Evolutionary conservation across 2,329 filamentous ascomycete species (phyloP).

Genomic region (Fusarium sp.): DNA sequence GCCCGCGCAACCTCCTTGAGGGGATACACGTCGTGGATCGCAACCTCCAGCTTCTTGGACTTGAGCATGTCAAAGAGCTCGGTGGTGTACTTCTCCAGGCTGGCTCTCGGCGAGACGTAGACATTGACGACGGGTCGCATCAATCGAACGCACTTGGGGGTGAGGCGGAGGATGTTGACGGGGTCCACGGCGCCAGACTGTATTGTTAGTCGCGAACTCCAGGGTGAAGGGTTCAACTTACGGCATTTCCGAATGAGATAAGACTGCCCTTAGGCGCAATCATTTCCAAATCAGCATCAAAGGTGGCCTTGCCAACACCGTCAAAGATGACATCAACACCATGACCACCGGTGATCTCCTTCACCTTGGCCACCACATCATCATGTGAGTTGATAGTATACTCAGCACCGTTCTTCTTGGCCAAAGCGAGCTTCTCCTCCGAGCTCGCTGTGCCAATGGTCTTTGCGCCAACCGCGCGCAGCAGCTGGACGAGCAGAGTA

Average conservation of each 20-base stretch:
- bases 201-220: conserved; percentile 17
- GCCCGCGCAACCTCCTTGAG: conserved; percentile 78
- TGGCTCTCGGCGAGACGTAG: conserved; percentile 77
- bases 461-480: conserved; percentile 77
- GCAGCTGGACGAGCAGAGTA: conserved; percentile 78
- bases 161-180: conserved; percentile 66
- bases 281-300: conserved; percentile 80
- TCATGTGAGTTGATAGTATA: conserved; percentile 78
- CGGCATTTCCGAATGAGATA: conserved; percentile 84
- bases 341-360: conserved; percentile 76
- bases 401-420: conserved; percentile 76
- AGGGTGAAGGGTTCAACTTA: conserved; percentile 51
- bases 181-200: conserved; percentile 80
- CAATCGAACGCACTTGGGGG: conserved; percentile 81
- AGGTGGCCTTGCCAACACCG: conserved; percentile 86
- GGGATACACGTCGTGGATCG: conserved; percentile 82
- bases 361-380: conserved; percentile 68
- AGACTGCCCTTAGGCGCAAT: conserved; percentile 82
- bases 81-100: conserved; percentile 75
- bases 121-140: conserved; percentile 79
- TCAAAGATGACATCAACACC: conserved; percentile 87
- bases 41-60: conserved; percentile 76
- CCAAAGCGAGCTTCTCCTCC: conserved; percentile 77
- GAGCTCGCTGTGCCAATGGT: conserved; percentile 85
- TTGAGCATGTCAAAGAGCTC: conserved; percentile 81